Evolutionary conservation across 805 yeast species (phyloP), one percentile per base, ranked within the genome.

Genomic region (Hanseniaspora lindneri): DNA sequence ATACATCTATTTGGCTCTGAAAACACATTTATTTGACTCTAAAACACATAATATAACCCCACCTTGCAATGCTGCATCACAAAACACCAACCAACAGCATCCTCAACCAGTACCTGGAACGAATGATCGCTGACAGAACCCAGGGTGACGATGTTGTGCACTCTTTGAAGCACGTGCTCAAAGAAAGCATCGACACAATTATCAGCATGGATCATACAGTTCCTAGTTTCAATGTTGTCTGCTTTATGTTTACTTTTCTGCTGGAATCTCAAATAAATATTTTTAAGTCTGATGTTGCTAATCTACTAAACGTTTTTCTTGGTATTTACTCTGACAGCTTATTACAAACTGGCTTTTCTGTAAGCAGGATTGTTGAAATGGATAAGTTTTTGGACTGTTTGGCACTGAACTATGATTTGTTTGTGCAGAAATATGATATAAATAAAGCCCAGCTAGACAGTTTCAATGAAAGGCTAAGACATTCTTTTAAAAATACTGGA

Each of bases 91-190:
- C n/a, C n/a, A n/a, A n/a, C n/a, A n/a, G n/a, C n/a, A n/a, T n/a
- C n/a, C n/a, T 44, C 4, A 44, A 37, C n/a, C 29, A 36, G 8
- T 37, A 36, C 10, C 28, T 44, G 11, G 49, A 44, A 30, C 28
- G 42, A 30, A 28, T 24, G 9, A 37, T 37, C 14, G 23, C 37
- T 28, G 37, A 37, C 13, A 44, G 49, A 30, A 29, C 37, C 2
- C 49, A 44, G 36, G 49, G 49, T 21, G 49, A 44, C 37, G 49
- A 44, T 37, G 28, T 28, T 6, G n/a, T 30, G 3, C 37, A 44
- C 23, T 44, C 49, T 6, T 16, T 44, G 25, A 44, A 44, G 9
- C 37, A 36, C 23, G 23, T 33, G 25, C 25, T 44, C 6, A 44
- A 40, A 3, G 42, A 44, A 30, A 28, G 16, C 4, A n/a, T 44